Evolutionary conservation across 1,284 basidiomycete genomes (phyloP).

Genomic region (Kwoniella shivajii): DNA sequence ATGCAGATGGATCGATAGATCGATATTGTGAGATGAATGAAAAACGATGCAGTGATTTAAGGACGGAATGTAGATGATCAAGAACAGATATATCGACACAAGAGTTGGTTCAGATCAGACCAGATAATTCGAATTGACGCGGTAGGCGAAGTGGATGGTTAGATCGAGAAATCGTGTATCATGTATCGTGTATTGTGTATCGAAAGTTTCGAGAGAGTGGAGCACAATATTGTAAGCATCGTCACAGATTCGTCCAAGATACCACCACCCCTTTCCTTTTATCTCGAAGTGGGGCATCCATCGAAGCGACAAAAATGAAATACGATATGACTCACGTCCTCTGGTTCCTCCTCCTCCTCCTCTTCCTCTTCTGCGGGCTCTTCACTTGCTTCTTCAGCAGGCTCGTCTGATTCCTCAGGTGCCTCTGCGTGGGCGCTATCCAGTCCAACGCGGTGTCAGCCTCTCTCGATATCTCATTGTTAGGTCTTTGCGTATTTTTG

Average conservation of each 20-base stretch:
- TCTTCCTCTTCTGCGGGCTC: conserved; percentile 56
- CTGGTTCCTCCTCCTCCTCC: conserved; percentile 68
- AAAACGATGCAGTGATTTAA: not conserved
- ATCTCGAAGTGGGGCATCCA: no score
- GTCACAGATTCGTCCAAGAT: not conserved
- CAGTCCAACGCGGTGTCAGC: not conserved
- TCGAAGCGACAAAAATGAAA: no score
- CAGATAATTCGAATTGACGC: no score
- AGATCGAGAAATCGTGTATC: not conserved
- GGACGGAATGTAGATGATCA: not conserved
- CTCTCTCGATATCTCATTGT: not conserved
- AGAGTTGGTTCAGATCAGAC: no score
- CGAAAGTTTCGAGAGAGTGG: not conserved
- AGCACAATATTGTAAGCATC: not conserved
- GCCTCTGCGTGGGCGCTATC: conserved; percentile 53
- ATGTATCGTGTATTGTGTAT: not conserved
- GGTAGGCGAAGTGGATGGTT: not conserved
- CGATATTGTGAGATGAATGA: not conserved
- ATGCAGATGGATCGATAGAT: not conserved
- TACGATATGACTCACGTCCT: conserved; percentile 72
- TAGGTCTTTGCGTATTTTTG: not conserved
- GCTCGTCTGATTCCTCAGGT: conserved; percentile 47
- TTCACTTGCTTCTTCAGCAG: conserved; percentile 55
- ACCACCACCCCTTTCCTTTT: no score
- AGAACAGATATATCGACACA: not conserved